Percentiles rank a stretch among this genome's conserved stretches.
Evolutionary conservation across 1,284 basidiomycete genomes (phyloP).

Genomic region (Fomitopsis schrenkii): DNA sequence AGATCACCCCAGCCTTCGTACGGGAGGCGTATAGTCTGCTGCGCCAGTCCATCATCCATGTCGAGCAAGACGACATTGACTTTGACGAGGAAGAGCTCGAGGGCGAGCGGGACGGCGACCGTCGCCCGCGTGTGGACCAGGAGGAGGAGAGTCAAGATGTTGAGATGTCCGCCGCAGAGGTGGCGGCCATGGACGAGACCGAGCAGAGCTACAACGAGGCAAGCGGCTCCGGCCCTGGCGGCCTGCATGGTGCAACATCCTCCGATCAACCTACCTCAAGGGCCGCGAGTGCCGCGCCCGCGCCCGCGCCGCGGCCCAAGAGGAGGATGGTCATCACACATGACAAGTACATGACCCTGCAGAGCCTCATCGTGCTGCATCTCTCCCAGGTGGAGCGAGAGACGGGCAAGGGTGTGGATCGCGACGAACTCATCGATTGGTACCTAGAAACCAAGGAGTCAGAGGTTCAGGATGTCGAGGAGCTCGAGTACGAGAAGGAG

Average conservation of each 20-base stretch:
- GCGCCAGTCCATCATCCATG: slow-evolving; percentile 97
- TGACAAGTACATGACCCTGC: slow-evolving; percentile 91
- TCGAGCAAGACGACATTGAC: slow-evolving; percentile 98
- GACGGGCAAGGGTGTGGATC: slow-evolving; percentile 76
- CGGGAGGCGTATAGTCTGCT: slow-evolving; percentile 93
- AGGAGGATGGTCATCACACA: slow-evolving; percentile 90
- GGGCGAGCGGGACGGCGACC: slow-evolving; percentile 43
- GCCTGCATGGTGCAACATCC: slow-evolving; percentile 11
- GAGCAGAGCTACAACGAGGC: slow-evolving; percentile 46
- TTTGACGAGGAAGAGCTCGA: slow-evolving; percentile 91
- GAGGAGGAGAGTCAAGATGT: slow-evolving; percentile 54
- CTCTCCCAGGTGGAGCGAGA: slow-evolving; percentile 77
- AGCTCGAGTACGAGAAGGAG: slow-evolving; percentile 90
- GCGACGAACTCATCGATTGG: slow-evolving; percentile 93
- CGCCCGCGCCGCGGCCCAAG: slow-evolving; percentile 40
- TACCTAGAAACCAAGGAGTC: slow-evolving; percentile 90
- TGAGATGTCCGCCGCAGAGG: slow-evolving; percentile 58
- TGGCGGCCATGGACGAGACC: slow-evolving; percentile 54
- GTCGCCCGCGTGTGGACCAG: slow-evolving; percentile 24
- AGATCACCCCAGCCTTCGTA: slow-evolving; percentile 93
- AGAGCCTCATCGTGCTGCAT: slow-evolving; percentile 85
- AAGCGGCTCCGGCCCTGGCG: slow-evolving; percentile 32
- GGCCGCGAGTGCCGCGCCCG: slow-evolving; percentile 28
- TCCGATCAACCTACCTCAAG: slow-evolving; percentile 27
- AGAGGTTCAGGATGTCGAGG: slow-evolving; percentile 81